phyloP scores from a whole-genome alignment of 306 rosid species.

The Fragaria nilgerrensis region DNA sequence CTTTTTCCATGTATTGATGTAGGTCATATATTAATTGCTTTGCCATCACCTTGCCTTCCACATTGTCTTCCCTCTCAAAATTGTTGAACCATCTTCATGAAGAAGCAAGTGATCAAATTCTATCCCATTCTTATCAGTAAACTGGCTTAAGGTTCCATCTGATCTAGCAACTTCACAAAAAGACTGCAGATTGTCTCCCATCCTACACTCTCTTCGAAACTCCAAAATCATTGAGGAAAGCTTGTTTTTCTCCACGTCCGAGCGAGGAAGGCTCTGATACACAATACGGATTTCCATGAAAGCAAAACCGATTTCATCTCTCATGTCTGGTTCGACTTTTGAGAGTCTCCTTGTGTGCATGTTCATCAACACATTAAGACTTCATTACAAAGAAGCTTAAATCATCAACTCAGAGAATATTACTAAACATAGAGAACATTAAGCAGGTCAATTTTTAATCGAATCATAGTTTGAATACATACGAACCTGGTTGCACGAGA shows the following conservation, averaged over 20 bases:
- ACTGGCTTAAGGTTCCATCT: not conserved
- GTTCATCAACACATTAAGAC: constrained; percentile 3
- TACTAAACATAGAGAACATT: not conserved
- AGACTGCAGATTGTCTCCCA: not conserved
- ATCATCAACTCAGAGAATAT: not conserved
- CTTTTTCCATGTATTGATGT: not conserved
- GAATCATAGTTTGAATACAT: not conserved
- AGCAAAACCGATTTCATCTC: not conserved
- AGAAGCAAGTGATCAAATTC: not conserved
- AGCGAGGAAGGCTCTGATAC: not conserved
- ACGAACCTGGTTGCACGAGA: constrained; percentile 64
- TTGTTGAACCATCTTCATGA: not conserved
- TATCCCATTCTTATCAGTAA: not conserved
- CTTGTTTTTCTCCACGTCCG: not conserved
- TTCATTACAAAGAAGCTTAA: not conserved
- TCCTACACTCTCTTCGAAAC: not conserved
- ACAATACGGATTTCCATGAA: not conserved
- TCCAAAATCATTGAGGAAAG: not conserved
- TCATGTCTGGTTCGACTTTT: not conserved
- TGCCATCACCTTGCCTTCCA: not conserved
- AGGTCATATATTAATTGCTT: not conserved
- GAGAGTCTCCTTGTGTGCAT: not conserved
- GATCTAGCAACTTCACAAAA: not conserved
- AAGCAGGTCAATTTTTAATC: not conserved
- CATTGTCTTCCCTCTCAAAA: not conserved